Conservation (phyloP, 2,329 filamentous ascomycete species). For the Geosmithia flava region DNA sequence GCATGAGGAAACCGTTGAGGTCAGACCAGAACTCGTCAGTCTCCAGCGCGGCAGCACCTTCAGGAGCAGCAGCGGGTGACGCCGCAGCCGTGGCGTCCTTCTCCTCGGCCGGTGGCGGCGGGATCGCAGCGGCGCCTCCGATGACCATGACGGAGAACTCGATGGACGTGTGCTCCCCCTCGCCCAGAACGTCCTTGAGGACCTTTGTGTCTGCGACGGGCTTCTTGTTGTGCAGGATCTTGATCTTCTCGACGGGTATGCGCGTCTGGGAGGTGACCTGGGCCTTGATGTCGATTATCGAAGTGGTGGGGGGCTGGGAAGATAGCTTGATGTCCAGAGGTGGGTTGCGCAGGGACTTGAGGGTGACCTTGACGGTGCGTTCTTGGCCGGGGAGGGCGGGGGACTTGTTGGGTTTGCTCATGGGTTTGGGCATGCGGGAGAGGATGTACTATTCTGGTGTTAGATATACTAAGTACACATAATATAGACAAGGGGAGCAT, state of each 20-base stretch:
- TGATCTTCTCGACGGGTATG: constrained; percentile 66
- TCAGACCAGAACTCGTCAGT: constrained; percentile 79
- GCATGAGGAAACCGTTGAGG: constrained; percentile 66
- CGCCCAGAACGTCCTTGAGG: constrained; percentile 57
- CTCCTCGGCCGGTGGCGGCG: constrained; percentile 18
- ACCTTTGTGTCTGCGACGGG: constrained; percentile 68
- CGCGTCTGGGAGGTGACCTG: constrained; percentile 50
- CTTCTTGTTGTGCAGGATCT: constrained; percentile 78
- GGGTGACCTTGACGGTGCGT: constrained; percentile 41
- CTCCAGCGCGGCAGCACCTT: constrained; percentile 49
- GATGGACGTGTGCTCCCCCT: constrained; percentile 29
- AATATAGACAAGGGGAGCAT: too few species aligned
- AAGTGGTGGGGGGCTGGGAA: constrained; percentile 53
- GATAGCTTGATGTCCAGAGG: constrained; percentile 55
- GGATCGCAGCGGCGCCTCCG: constrained; percentile 45
- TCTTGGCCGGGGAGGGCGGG: constrained; percentile 33
- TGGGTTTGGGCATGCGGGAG: constrained; percentile 49
- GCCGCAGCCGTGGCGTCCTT: constrained; percentile 11
- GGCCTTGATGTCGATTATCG: constrained; percentile 67
- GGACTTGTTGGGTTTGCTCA: constrained; percentile 34
- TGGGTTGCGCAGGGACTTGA: constrained; percentile 70
- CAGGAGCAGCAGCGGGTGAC: constrained; percentile 4
- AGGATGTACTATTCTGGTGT: constrained; percentile 49
- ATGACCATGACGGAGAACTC: constrained; percentile 87
- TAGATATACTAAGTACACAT: constrained; percentile 2